Evolutionary conservation across 805 yeast genomes (phyloP).

Genomic region (Cyberlindnera lachancei): DNA sequence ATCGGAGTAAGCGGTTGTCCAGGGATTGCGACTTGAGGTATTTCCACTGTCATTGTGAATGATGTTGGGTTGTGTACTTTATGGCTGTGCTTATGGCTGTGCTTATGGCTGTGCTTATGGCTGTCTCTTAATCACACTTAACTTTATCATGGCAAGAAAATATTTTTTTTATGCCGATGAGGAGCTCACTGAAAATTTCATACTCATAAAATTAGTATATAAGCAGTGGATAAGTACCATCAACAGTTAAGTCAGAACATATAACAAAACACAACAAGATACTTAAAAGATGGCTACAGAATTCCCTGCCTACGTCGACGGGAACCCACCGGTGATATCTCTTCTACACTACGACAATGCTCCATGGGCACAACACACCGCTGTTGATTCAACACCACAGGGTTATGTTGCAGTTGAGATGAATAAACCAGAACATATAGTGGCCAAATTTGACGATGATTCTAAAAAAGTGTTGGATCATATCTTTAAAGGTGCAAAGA

Average conservation of each 20-base stretch:
- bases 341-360: slow-evolving; percentile 43
- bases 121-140: too few relatives aligned
- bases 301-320: slow-evolving; percentile 38
- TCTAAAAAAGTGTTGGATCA: slow-evolving; percentile 33
- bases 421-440: slow-evolving; percentile 34
- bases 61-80: background rate
- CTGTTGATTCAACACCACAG: slow-evolving; percentile 32
- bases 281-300: too few relatives aligned
- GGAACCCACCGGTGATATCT: slow-evolving; percentile 39
- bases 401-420: slow-evolving; percentile 39
- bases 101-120: too few relatives aligned
- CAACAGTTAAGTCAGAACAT: too few relatives aligned
- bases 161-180: too few relatives aligned
- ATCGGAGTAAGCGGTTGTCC: slow-evolving; percentile 73
- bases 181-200: too few relatives aligned
- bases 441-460: slow-evolving; percentile 33
- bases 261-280: too few relatives aligned
- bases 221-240: too few relatives aligned
- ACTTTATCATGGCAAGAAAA: too few relatives aligned
- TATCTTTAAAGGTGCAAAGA: slow-evolving; percentile 41
- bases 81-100: too few relatives aligned
- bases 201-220: too few relatives aligned
- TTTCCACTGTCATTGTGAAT: slow-evolving; percentile 13
- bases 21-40: slow-evolving; percentile 48
- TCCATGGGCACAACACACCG: slow-evolving; percentile 43